Evolutionary conservation across 169 alveolate genomes (phyloP).

Genomic region (Eimeria zaria): DNA sequence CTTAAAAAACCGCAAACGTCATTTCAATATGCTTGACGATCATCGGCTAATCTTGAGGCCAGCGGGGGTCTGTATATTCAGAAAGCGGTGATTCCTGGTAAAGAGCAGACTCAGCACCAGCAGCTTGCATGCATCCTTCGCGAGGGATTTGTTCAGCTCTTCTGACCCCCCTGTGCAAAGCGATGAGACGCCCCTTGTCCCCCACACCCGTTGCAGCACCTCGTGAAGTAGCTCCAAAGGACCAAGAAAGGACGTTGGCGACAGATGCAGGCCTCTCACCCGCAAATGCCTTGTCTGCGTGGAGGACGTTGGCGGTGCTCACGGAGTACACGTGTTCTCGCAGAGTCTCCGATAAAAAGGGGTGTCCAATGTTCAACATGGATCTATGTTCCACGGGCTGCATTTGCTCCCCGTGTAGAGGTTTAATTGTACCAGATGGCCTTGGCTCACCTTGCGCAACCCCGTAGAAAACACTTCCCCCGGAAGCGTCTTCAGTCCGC

Average conservation of each 20-base stretch:
- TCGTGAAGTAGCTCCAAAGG: background rate
- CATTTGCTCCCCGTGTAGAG: background rate
- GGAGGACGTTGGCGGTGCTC: background rate
- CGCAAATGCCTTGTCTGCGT: background rate
- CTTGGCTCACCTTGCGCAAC: background rate
- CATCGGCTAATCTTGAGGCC: background rate
- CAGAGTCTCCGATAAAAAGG: background rate
- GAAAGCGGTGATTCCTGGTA: background rate
- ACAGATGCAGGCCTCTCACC: background rate
- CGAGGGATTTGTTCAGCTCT: background rate
- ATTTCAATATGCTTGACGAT: background rate
- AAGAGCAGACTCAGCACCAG: background rate
- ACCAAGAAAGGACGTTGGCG: background rate
- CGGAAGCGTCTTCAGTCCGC: background rate
- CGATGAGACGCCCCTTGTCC: background rate
- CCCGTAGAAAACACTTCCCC: background rate
- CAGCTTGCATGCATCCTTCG: background rate
- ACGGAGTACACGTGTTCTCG: background rate
- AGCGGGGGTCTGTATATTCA: background rate
- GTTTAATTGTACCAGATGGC: background rate
- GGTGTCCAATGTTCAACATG: background rate
- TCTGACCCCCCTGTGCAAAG: background rate
- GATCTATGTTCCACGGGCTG: background rate
- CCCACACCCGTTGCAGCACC: background rate
- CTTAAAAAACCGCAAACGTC: background rate